Base-by-base conservation (phyloP, 2,329 filamentous ascomycete genomes). In the Epichloe glyceriae region DNA sequence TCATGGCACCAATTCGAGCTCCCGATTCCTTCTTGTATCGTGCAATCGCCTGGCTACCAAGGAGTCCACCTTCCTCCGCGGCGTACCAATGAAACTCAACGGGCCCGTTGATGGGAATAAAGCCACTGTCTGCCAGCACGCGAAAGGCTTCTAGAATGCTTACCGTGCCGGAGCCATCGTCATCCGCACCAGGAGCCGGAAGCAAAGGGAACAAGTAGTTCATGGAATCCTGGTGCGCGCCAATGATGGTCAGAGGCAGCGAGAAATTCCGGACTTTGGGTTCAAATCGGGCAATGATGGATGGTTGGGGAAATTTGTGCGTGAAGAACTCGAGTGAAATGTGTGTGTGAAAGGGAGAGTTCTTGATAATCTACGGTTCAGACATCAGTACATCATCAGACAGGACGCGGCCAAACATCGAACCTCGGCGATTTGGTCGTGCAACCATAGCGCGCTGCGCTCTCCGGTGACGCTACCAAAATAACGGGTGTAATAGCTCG, bases 1-100 rank as follows among this genome's bases (percentile, higher is more conserved):
- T 72, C 85, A 88, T 88, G 37, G 84, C 84, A 56, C 83, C 85
- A 57, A 88, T 74, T 46, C 80, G 73, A 6, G 75, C 74, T 40
- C 75, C 73, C 40, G 76, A 69, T 58, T 79, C 76, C 63, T 80
- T 76, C 64, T 88, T 88, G 14, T 76, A 71, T 43, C 74, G 73
- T 65, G 86, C 87, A 60, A 88, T 78, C 8, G 80, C 82, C 61
- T 86, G 82, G 45, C 79, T 83, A 26, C 73, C 73, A 3, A 74
- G 66, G 7, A 74, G 63, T 14, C 73, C 72, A 10, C 65, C 70
- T 56, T 76, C 73, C 62, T 76, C 73, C 26, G 65, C 74, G 35
- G 61, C 61, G 56, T 76, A 76, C 60, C 71, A 76, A 59, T 77
- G 73, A 57, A 76, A 76, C 60, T 76, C 74, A 52, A 77, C 64